These are phyloP conservation scores for Penicillium daleae DNA, from an alignment of 495 filamentous ascomycete genomes.

Conservation along the genomic window DNA sequence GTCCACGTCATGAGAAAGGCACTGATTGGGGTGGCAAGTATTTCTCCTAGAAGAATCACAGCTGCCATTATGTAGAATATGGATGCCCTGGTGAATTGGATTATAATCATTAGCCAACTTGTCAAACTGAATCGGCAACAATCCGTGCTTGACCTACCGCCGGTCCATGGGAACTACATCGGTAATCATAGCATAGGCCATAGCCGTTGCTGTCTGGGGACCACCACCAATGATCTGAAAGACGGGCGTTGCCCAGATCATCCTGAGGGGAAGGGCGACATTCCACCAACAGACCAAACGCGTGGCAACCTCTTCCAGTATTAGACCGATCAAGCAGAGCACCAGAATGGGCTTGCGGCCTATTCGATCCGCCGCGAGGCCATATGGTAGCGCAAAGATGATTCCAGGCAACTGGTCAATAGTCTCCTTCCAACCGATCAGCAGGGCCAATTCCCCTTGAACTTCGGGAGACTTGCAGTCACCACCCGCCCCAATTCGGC, in stretches of 20 bases:
- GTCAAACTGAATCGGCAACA: background rate
- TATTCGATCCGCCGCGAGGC: background rate
- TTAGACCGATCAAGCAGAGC: background rate
- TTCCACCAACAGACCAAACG: constrained; percentile 6
- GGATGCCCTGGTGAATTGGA: background rate
- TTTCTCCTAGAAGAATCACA: background rate
- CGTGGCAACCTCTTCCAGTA: background rate
- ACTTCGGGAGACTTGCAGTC: background rate
- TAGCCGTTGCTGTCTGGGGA: background rate
- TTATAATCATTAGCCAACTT: background rate
- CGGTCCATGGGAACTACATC: constrained; percentile 2
- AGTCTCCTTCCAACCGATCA: constrained; percentile 3
- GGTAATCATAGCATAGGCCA: constrained; percentile 4
- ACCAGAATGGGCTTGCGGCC: constrained; percentile 3
- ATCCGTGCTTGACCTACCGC: background rate
- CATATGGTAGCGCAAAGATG: background rate
- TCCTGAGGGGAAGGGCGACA: background rate
- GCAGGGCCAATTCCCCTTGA: background rate
- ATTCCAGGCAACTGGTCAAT: constrained; percentile 2
- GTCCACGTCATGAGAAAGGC: constrained; percentile 2
- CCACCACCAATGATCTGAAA: constrained; percentile 1
- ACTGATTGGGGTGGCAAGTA: background rate
- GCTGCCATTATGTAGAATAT: constrained; percentile 2
- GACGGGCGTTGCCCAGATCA: constrained; percentile 1
- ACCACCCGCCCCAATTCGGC: background rate